Percentiles rank a stretch among this genome's conserved stretches.
These are phyloP conservation scores for Saccharomycopsis hybrid DNA, from an alignment of 1,139 yeast genomes.

Conservation along the genomic window DNA sequence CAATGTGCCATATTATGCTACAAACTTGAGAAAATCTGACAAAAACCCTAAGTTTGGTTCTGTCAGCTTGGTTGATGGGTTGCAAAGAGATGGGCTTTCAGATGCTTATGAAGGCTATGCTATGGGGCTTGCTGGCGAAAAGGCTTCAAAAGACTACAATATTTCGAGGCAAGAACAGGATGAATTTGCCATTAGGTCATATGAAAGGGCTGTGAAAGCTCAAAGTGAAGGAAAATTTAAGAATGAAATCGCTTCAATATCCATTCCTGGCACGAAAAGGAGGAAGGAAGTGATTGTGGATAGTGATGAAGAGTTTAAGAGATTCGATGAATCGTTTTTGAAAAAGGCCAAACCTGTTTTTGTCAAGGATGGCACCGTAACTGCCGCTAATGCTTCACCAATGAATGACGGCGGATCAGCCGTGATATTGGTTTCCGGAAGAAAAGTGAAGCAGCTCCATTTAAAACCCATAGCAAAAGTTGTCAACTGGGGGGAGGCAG, in stretches of 20 bases:
- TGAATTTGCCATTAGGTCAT: slow-evolving; percentile 58
- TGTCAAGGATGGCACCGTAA: slow-evolving; percentile 88
- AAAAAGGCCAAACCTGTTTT: slow-evolving; percentile 85
- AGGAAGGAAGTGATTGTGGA: slow-evolving; percentile 62
- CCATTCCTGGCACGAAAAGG: slow-evolving; percentile 84
- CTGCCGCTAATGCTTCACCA: slow-evolving; percentile 94
- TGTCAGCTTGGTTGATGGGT: slow-evolving; percentile 71
- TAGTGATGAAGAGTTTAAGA: slow-evolving; percentile 67
- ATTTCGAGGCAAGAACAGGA: slow-evolving; percentile 68
- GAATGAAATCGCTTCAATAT: slow-evolving; percentile 76
- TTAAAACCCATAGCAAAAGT: slow-evolving; percentile 83
- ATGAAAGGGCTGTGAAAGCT: slow-evolving; percentile 75
- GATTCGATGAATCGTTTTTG: slow-evolving; percentile 69
- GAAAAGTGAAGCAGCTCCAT: slow-evolving; percentile 67
- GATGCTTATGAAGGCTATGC: slow-evolving; percentile 83
- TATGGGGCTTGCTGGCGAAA: slow-evolving; percentile 97
- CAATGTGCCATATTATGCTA: slow-evolving; percentile 88
- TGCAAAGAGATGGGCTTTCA: slow-evolving; percentile 83
- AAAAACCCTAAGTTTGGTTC: slow-evolving; percentile 86
- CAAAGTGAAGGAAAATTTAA: slow-evolving; percentile 71
- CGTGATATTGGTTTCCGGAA: slow-evolving; percentile 73
- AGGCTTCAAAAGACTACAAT: slow-evolving; percentile 71
- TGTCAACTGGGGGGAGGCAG: slow-evolving; percentile 97
- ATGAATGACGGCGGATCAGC: slow-evolving; percentile 98
- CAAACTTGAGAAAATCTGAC: slow-evolving; percentile 79